These are phyloP conservation scores for Aspergillus jensenii DNA, from an alignment of 2,329 filamentous ascomycete species.

Conservation along the genomic window DNA sequence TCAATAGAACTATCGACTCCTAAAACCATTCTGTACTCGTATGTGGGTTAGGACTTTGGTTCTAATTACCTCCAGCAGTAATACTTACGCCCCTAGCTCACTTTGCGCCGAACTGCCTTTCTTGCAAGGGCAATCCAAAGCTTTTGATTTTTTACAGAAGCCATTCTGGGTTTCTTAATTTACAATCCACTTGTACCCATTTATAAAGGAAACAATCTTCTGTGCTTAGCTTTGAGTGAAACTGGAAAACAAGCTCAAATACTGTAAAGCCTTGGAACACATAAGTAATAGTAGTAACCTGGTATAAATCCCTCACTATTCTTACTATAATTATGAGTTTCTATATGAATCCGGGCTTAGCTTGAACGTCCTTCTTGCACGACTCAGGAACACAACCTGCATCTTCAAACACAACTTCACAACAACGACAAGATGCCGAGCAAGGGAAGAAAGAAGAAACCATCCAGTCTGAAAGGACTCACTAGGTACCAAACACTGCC, in stretches of 20 bases:
- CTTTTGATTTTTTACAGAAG: not conserved
- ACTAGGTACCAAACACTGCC: conserved; percentile 1
- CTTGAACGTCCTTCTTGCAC: not conserved
- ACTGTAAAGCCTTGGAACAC: not conserved
- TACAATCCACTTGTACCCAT: not conserved
- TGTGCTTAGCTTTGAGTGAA: not conserved
- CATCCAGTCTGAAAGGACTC: not conserved
- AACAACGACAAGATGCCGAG: not conserved
- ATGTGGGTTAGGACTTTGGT: not conserved
- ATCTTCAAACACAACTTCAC: not conserved
- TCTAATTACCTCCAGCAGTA: not conserved
- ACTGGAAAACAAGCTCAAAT: not conserved
- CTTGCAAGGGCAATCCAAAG: not conserved
- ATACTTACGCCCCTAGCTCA: not conserved
- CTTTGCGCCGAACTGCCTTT: not conserved
- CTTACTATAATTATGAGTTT: not conserved
- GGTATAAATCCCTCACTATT: not conserved
- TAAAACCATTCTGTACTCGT: not conserved
- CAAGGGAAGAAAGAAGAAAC: conserved; percentile 5
- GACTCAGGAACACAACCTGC: not conserved
- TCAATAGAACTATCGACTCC: conserved; percentile 7
- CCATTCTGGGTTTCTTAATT: not conserved
- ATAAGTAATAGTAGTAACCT: not conserved
- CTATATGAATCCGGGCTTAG: not conserved
- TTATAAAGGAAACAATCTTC: not conserved